Percentiles rank a stretch among this genome's conserved stretches.
Evolutionary conservation across 768 basidiomycete species (phyloP).

Genomic region (Pleurotus giganteus): DNA sequence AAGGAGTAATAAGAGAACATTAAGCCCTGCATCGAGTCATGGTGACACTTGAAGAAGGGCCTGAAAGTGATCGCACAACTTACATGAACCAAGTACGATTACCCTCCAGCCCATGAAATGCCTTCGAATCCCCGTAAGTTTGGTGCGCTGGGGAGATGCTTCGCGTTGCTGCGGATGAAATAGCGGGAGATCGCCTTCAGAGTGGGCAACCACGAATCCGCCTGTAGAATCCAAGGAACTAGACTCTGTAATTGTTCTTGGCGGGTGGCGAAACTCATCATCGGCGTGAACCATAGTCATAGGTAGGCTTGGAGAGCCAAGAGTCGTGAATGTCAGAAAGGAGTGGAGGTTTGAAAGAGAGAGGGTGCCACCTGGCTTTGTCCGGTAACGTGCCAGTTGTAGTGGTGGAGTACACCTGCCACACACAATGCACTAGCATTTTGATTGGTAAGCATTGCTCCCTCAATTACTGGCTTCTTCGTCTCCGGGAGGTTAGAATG

Average conservation of each 20-base stretch:
- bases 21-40: conserved; percentile 52
- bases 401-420: neutral
- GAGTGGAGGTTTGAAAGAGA: neutral
- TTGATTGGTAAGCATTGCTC: neutral
- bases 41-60: neutral
- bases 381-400: neutral
- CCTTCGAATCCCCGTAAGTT: neutral
- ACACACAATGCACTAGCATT: neutral
- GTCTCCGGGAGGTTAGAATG: neutral
- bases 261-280: neutral
- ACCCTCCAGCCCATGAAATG: conserved; percentile 44
- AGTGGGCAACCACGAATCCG: neutral
- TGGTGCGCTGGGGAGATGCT: neutral
- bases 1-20: conserved; percentile 61
- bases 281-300: neutral
- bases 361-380: neutral
- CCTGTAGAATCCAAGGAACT: neutral
- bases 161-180: conserved; percentile 3
- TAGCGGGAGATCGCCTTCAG: conserved; percentile 1
- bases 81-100: conserved; percentile 58
- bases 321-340: neutral
- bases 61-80: conserved; percentile 21
- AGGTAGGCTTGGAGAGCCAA: neutral
- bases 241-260: neutral
- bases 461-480: neutral